A percentile compares a stretch with the other conserved stretches of the same genome.
Conservation (phyloP, 768 basidiomycete genomes). For the Trametes punicea region DNA sequence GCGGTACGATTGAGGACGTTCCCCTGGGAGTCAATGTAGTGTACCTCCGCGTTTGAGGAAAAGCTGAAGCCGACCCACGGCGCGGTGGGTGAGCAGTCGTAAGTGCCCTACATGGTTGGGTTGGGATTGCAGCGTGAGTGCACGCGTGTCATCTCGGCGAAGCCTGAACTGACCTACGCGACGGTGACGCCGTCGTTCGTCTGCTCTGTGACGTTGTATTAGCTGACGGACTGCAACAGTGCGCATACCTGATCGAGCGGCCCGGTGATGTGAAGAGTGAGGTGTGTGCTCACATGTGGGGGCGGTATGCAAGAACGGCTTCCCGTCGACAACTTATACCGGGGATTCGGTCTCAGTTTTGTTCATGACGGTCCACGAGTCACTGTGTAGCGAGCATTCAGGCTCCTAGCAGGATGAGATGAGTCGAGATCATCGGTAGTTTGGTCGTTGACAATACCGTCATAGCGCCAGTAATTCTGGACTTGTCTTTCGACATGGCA, state of each 20-base stretch:
- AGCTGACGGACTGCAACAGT: constrained; percentile 3
- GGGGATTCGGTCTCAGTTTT: constrained; percentile 3
- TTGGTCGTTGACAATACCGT: background rate
- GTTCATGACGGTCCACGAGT: constrained; percentile 10
- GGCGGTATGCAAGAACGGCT: constrained; percentile 9
- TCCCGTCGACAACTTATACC: constrained; percentile 6
- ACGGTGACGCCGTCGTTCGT: constrained; percentile 2
- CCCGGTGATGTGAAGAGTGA: constrained; percentile 8
- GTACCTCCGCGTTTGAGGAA: constrained; percentile 12
- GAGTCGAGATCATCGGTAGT: background rate
- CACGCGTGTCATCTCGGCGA: background rate
- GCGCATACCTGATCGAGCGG: constrained; percentile 1
- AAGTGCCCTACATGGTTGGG: constrained; percentile 10
- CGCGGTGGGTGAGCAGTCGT: constrained; percentile 14
- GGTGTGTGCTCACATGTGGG: constrained; percentile 1
- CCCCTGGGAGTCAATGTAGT: constrained; percentile 15
- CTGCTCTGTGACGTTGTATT: constrained; percentile 15
- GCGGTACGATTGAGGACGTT: constrained; percentile 18
- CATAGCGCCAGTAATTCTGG: constrained; percentile 2
- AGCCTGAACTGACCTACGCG: background rate
- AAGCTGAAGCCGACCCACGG: constrained; percentile 20
- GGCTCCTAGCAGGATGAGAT: background rate
- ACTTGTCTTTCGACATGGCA: constrained; percentile 1
- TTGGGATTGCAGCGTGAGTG: background rate
- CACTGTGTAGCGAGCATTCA: background rate